Evolutionary conservation across 306 rosid species (phyloP).

Genomic region (Gleditsia sinensis): DNA sequence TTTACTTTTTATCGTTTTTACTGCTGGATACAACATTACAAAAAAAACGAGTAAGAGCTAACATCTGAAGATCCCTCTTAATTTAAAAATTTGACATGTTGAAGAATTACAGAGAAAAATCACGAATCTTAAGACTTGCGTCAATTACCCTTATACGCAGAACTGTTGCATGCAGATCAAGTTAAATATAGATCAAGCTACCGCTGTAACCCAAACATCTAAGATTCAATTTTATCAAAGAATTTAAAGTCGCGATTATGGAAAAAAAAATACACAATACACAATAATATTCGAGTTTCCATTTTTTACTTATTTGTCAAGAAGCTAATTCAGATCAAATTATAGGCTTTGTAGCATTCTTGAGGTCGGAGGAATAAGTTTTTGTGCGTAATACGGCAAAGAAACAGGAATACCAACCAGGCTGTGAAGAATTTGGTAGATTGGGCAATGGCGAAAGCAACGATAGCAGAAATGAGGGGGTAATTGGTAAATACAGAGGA

Average conservation of each 20-base stretch:
- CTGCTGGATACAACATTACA: neutral
- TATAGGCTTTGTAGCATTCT: neutral
- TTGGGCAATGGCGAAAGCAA: constrained; percentile 69
- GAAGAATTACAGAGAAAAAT: neutral
- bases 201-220: neutral
- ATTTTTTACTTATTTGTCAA: neutral
- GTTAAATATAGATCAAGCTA: neutral
- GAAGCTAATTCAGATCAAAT: constrained; percentile 29
- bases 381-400: neutral
- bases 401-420: constrained; percentile 54
- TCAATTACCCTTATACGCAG: neutral
- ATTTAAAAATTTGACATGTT: neutral
- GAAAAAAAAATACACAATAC: neutral
- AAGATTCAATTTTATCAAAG: neutral
- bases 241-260: neutral
- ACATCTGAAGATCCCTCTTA: neutral
- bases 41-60: neutral
- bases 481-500: constrained; percentile 53
- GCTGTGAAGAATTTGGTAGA: constrained; percentile 66
- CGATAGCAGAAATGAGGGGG: constrained; percentile 72
- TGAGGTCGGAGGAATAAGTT: neutral
- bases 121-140: neutral
- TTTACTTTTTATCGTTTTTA: neutral
- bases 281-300: neutral
- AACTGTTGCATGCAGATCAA: neutral